phyloP scores from a whole-genome alignment of 140 eudicot species.

The Oenanthe javanica region DNA sequence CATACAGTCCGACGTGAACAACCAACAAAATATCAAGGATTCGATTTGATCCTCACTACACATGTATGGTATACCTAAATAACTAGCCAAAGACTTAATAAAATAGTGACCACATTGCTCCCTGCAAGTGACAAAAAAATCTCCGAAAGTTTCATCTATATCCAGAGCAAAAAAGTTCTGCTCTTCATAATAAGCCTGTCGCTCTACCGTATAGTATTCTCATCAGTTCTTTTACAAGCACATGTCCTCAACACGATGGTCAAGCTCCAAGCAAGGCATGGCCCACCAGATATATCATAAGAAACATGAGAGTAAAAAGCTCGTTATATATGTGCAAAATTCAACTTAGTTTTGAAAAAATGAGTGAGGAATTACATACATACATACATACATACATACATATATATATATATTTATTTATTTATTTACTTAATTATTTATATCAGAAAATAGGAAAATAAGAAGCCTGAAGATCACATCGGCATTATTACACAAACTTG shows the following conservation, averaged over 20 bases:
- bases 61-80: not conserved
- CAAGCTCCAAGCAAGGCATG: constrained; percentile 1
- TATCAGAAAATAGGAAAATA: not conserved
- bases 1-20: not conserved
- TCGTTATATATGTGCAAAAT: not conserved
- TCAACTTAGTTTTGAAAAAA: not conserved
- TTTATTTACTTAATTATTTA: no score
- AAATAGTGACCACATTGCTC: not conserved
- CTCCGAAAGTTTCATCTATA: not conserved
- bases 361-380: not conserved
- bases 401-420: no score
- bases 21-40: not conserved
- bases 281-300: not conserved
- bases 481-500: not conserved
- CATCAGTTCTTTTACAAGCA: not conserved
- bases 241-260: not conserved
- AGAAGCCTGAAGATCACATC: not conserved
- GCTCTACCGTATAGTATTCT: not conserved
- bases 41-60: not conserved
- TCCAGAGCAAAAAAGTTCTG: not conserved
- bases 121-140: not conserved
- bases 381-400: not conserved
- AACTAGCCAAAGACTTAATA: not conserved
- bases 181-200: not conserved
- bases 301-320: not conserved